Conservation (phyloP, 495 filamentous ascomycete species). For the Amniculicola lignicola region DNA sequence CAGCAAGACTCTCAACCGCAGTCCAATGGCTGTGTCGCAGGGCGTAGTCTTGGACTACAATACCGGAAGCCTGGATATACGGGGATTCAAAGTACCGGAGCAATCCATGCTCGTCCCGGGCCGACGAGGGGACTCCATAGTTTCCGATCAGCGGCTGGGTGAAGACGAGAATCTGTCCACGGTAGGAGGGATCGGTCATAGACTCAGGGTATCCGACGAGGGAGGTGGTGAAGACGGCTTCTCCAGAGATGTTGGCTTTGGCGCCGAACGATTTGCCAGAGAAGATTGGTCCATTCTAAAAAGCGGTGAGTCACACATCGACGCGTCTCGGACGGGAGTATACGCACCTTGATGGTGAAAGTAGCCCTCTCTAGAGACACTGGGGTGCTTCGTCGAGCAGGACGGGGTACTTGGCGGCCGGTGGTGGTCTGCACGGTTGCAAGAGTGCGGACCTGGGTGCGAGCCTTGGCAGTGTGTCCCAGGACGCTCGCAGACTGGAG, state of each 20-base stretch:
- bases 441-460: slow-evolving; percentile 57
- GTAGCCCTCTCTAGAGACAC: slow-evolving; percentile 74
- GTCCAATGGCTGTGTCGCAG: slow-evolving; percentile 97
- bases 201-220: slow-evolving; percentile 96
- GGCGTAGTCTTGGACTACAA: slow-evolving; percentile 93
- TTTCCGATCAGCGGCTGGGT: slow-evolving; percentile 99
- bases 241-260: slow-evolving; percentile 84
- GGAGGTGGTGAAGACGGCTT: slow-evolving; percentile 93
- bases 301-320: slow-evolving; percentile 23
- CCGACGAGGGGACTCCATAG: slow-evolving; percentile 84
- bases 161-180: slow-evolving; percentile 97
- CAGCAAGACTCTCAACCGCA: slow-evolving; percentile 83
- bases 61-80: slow-evolving; percentile 90
- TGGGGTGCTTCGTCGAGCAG: slow-evolving; percentile 51
- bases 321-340: background rate
- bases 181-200: slow-evolving; percentile 97
- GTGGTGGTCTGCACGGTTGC: slow-evolving; percentile 68
- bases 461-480: slow-evolving; percentile 52
- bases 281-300: slow-evolving; percentile 82
- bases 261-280: slow-evolving; percentile 90
- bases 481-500: slow-evolving; percentile 51
- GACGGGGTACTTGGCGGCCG: slow-evolving; percentile 53
- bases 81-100: slow-evolving; percentile 94
- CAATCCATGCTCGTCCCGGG: slow-evolving; percentile 72
- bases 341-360: slow-evolving; percentile 81